Evolutionary conservation across 805 yeast genomes (phyloP), one percentile per base, ranked within the genome.

Genomic region (Maudiozyma pseudohumilis): DNA sequence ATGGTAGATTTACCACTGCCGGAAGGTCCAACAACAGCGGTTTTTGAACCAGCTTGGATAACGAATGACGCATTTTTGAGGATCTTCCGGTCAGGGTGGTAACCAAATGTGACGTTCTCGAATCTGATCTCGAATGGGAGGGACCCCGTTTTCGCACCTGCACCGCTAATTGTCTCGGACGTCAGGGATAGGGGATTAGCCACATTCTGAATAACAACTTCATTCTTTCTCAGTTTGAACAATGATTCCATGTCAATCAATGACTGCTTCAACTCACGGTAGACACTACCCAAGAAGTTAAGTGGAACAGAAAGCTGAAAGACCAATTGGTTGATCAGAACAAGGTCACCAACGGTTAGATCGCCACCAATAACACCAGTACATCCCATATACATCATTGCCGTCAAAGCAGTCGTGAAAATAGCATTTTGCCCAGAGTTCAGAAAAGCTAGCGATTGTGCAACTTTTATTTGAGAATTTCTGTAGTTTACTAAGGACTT

Each of bases 321-420:
- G 12, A 92, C 97, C 40, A 92, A 70, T 63, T 92, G 98, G 61
- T 92, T 92, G 46, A 92, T 89, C 42, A 92, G 67, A 16, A 92
- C 97, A 53, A 92, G 68, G 56, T 92, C 98, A 48, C 98, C 98
- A 16, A 92, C 96, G 1, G 94, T 80, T 39, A 92, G 65, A 0
- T 74, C 60, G 0, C 95, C 95, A 3, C 72, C 60, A 11, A 86
- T 77, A n/a, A 92, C 92, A 20, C 97, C 97, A 39, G 77, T 75
- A 51, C 95, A 85, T 12, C 96, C 96, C 94, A 92, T 80, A 59
- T 84, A 92, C 98, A 92, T 92, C 94, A 92, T 92, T 2, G 79
- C 83, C 1, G 98, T 92, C 45, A 92, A 65, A 1, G 98, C 97
- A 29, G 83, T 61, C 0, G 96, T 84, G 62, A 83, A 83, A 23